phyloP scores from a whole-genome alignment of 495 filamentous ascomycete genomes.

The Penicilliopsis zonata region DNA sequence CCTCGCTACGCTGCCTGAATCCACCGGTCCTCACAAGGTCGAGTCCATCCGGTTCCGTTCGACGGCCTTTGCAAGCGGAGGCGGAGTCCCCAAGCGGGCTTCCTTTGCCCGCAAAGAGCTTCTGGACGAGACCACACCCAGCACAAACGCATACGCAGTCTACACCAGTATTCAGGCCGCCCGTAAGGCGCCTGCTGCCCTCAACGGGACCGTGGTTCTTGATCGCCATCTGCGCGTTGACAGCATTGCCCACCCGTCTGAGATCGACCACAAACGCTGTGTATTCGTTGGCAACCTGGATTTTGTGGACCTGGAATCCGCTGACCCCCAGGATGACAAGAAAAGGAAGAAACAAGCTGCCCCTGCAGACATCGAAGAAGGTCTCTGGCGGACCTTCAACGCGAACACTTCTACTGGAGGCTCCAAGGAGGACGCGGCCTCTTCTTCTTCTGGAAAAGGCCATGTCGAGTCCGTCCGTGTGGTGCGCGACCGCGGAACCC shows the following conservation, averaged over 20 bases:
- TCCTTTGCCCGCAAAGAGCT: constrained; percentile 73
- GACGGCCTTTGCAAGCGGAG: constrained; percentile 58
- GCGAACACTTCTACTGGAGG: constrained; percentile 29
- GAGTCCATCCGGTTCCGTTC: constrained; percentile 90
- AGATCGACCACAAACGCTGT: constrained; percentile 73
- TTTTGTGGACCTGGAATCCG: constrained; percentile 77
- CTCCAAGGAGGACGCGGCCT: constrained; percentile 31
- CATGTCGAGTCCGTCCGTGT: constrained; percentile 88
- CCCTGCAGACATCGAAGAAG: constrained; percentile 89
- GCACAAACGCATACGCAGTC: constrained; percentile 89
- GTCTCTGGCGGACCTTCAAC: constrained; percentile 79
- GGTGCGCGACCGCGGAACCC: constrained; percentile 76
- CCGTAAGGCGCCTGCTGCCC: constrained; percentile 56
- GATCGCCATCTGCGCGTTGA: constrained; percentile 87
- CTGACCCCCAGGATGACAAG: constrained; percentile 39
- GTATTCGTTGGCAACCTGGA: constrained; percentile 95
- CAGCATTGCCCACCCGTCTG: constrained; percentile 73
- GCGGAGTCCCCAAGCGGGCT: constrained; percentile 76
- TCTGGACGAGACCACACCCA: constrained; percentile 79
- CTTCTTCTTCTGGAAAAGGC: constrained; percentile 48
- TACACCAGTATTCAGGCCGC: constrained; percentile 63
- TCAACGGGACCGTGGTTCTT: constrained; percentile 78
- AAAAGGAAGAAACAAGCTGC: constrained; percentile 50
- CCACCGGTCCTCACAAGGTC: constrained; percentile 49
- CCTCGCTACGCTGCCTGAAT: constrained; percentile 31